A percentile compares a stretch with the other conserved stretches of the same genome.
Evolutionary conservation across 352 stramenopile species (phyloP).

Genomic region (Globisporangium sylvaticum): DNA sequence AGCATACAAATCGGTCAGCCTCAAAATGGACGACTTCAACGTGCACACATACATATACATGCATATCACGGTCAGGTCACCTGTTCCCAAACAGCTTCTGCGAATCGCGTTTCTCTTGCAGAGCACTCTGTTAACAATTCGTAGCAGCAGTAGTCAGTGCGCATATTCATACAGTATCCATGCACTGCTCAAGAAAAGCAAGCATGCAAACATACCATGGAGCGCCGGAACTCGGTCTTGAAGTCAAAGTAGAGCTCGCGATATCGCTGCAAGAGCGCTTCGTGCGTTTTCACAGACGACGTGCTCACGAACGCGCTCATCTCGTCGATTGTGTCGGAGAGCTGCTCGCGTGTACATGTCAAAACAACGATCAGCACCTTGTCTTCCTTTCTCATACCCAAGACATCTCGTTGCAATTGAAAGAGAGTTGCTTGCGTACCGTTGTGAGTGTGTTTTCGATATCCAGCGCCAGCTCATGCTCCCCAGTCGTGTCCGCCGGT

Average conservation of each 20-base stretch:
- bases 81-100: slow-evolving; percentile 80
- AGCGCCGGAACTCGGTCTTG: slow-evolving; percentile 91
- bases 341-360: slow-evolving; percentile 22
- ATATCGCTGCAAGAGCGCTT: slow-evolving; percentile 92
- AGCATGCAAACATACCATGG: slow-evolving; percentile 43
- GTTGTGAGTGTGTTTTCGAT: slow-evolving; percentile 72
- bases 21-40: background rate
- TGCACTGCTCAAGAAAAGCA: no score
- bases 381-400: background rate
- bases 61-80: slow-evolving; percentile 23
- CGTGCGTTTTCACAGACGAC: slow-evolving; percentile 74
- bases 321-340: slow-evolving; percentile 84
- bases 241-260: slow-evolving; percentile 96
- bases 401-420: no score
- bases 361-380: background rate
- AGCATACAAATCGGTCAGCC: background rate
- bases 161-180: background rate
- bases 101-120: slow-evolving; percentile 81
- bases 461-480: slow-evolving; percentile 62
- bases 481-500: slow-evolving; percentile 41
- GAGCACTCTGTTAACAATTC: slow-evolving; percentile 38
- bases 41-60: background rate
- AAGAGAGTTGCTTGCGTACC: no score
- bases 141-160: background rate
- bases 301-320: slow-evolving; percentile 74